phyloP scores from a whole-genome alignment of 176 grass and related monocot species.

The Cocos nucifera region DNA sequence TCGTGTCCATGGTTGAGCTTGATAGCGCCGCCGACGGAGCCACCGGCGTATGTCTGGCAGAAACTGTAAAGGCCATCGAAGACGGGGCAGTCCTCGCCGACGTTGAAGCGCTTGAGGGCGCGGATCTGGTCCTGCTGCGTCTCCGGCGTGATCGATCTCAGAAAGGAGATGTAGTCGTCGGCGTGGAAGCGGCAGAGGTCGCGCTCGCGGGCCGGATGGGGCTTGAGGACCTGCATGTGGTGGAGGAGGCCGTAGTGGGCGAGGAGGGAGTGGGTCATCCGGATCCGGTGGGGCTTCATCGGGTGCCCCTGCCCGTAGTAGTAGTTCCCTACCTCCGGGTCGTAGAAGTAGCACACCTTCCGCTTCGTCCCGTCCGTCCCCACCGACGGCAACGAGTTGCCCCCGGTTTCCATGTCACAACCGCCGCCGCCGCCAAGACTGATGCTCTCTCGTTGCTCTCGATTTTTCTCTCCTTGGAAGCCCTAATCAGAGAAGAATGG shows the following conservation, averaged over 20 bases:
- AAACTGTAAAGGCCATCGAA: conserved; percentile 72
- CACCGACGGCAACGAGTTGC: conserved; percentile 54
- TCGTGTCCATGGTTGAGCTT: conserved; percentile 86
- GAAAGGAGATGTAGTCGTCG: conserved; percentile 89
- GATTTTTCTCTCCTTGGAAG: too few species aligned
- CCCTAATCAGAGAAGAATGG: too few species aligned
- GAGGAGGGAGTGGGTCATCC: conserved; percentile 87
- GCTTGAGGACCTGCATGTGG: conserved; percentile 62
- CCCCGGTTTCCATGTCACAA: conserved; percentile 7
- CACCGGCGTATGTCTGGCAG: conserved; percentile 83
- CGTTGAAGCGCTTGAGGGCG: conserved; percentile 69
- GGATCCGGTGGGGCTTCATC: conserved; percentile 94
- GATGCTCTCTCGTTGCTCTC: too few species aligned
- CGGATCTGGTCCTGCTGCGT: conserved; percentile 55
- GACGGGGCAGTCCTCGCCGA: conserved; percentile 84
- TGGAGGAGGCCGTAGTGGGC: conserved; percentile 74
- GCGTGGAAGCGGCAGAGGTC: conserved; percentile 97
- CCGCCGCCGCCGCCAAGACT: too few species aligned
- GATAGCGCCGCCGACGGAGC: conserved; percentile 63
- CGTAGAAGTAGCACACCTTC: conserved; percentile 96
- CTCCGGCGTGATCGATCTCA: conserved; percentile 62
- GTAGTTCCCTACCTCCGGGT: conserved; percentile 87
- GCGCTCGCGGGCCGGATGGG: conserved; percentile 56
- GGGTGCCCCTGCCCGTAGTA: conserved; percentile 90
- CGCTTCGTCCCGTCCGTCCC: conserved; percentile 60